Evolutionary conservation across 2,329 filamentous ascomycete genomes (phyloP).

Genomic region (Nemania sp.): DNA sequence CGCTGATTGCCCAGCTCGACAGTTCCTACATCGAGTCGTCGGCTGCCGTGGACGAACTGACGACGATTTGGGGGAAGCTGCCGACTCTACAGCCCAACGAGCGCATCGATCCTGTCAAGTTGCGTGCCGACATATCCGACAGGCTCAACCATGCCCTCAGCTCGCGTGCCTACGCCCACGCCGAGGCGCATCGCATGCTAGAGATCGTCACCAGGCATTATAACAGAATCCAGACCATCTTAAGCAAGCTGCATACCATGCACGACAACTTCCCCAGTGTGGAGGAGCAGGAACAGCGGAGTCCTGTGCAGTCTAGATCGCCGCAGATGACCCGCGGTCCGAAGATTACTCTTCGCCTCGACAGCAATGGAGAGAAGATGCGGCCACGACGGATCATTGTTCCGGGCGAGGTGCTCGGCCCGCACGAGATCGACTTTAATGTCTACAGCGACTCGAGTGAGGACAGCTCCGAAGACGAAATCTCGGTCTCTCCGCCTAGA

Average conservation of each 20-base stretch:
- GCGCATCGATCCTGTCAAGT: constrained; percentile 51
- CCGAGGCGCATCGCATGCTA: constrained; percentile 65
- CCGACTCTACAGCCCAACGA: constrained; percentile 52
- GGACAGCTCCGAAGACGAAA: constrained; percentile 56
- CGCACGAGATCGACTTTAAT: constrained; percentile 67
- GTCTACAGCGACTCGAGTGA: constrained; percentile 58
- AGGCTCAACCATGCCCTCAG: constrained; percentile 57
- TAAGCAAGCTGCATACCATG: constrained; percentile 62
- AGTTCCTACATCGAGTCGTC: constrained; percentile 60
- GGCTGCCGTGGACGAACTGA: constrained; percentile 57
- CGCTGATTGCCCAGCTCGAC: constrained; percentile 67
- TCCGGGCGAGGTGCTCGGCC: constrained; percentile 66
- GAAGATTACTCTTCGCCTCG: constrained; percentile 51
- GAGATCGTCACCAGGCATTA: constrained; percentile 67
- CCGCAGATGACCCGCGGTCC: constrained; percentile 54
- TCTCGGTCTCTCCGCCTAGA: constrained; percentile 45
- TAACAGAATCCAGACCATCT: constrained; percentile 60
- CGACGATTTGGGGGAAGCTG: constrained; percentile 59
- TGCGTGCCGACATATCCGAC: constrained; percentile 64
- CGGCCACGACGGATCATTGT: constrained; percentile 63
- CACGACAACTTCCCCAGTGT: constrained; percentile 60
- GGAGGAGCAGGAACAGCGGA: constrained; percentile 56
- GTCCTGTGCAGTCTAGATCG: constrained; percentile 56
- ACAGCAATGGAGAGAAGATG: constrained; percentile 50
- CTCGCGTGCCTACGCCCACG: constrained; percentile 61